Percentiles rank a stretch among this genome's conserved stretches.
These are phyloP conservation scores for Wakefieldia striispora DNA, from an alignment of 768 basidiomycete genomes.

Conservation along the genomic window DNA sequence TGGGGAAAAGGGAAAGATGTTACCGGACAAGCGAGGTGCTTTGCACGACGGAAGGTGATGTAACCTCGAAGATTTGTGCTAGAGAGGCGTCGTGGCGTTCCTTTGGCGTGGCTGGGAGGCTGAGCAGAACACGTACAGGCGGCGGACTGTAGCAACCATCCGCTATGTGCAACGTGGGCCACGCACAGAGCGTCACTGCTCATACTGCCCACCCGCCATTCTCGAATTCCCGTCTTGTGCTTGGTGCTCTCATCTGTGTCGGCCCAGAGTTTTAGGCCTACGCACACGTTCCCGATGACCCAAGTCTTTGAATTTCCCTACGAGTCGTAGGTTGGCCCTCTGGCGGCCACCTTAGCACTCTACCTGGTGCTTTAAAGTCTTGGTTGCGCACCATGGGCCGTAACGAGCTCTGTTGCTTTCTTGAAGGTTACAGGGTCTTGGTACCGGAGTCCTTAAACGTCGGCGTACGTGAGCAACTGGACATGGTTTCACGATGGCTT, in stretches of 20 bases:
- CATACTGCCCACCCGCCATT: slow-evolving; percentile 31
- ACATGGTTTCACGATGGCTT: slow-evolving; percentile 47
- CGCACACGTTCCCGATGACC: slow-evolving; percentile 41
- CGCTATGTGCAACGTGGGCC: slow-evolving; percentile 20
- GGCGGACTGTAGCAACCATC: slow-evolving; percentile 5
- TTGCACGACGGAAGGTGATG: slow-evolving; percentile 13
- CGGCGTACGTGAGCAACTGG: slow-evolving; percentile 49
- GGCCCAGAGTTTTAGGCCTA: slow-evolving; percentile 31
- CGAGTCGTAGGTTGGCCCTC: slow-evolving; percentile 17
- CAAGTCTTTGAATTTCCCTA: slow-evolving; percentile 44
- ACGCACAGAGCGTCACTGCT: slow-evolving; percentile 36
- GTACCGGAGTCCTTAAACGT: slow-evolving; percentile 49
- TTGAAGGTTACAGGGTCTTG: slow-evolving; percentile 17
- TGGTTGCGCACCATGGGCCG: slow-evolving; percentile 54
- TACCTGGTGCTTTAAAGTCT: slow-evolving; percentile 54
- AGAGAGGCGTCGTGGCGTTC: slow-evolving; percentile 54
- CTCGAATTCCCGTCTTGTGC: slow-evolving; percentile 9
- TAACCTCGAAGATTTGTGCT: slow-evolving; percentile 14
- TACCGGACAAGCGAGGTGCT: slow-evolving; percentile 48
- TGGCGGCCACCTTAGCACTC: slow-evolving; percentile 18
- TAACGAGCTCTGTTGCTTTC: slow-evolving; percentile 23
- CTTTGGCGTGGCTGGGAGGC: slow-evolving; percentile 22
- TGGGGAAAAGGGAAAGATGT: slow-evolving; percentile 43
- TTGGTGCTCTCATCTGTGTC: slow-evolving; percentile 14
- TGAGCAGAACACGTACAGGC: slow-evolving; percentile 44